Evolutionary conservation across 495 filamentous ascomycete species (phyloP).

Genomic region (Aspergillus sparsus): DNA sequence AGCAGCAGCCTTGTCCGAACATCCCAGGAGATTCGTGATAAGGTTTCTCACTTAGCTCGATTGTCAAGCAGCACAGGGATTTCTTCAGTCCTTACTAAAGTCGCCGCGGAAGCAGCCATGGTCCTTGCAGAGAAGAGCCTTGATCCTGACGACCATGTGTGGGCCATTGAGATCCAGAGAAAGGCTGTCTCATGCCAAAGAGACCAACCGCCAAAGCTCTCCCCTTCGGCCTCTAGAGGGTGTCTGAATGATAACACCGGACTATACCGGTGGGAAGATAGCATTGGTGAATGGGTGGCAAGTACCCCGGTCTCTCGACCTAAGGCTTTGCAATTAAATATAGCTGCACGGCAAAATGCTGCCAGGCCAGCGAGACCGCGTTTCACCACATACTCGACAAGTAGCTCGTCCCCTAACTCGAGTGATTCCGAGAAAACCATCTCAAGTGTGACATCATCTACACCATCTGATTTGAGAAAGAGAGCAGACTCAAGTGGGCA

Average conservation of each 20-base stretch:
- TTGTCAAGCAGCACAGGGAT: conserved; percentile 27
- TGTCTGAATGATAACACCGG: conserved; percentile 21
- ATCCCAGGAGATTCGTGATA: conserved; percentile 32
- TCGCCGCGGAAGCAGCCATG: conserved; percentile 53
- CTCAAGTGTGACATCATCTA: conserved; percentile 39
- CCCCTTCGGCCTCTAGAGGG: conserved; percentile 22
- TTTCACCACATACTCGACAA: conserved; percentile 26
- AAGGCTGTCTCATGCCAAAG: conserved; percentile 29
- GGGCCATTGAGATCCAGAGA: conserved; percentile 51
- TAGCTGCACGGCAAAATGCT: conserved; percentile 4
- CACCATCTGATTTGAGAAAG: conserved; percentile 33
- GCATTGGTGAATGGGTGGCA: conserved; percentile 56
- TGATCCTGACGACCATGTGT: conserved; percentile 51
- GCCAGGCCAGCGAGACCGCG: conserved; percentile 12
- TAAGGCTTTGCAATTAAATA: conserved; percentile 14
- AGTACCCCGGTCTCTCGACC: conserved; percentile 42
- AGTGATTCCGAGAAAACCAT: conserved; percentile 20
- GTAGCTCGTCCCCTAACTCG: conserved; percentile 29
- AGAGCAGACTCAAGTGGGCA: conserved; percentile 21
- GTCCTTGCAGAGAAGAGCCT: conserved; percentile 46
- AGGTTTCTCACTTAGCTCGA: conserved; percentile 33
- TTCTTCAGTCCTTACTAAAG: conserved; percentile 35
- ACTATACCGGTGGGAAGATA: conserved; percentile 57
- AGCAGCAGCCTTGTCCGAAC: conserved; percentile 28
- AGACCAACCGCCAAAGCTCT: conserved; percentile 8